These are phyloP conservation scores for Plectranthus barbatus DNA, from an alignment of 257 asterid genomes.

Conservation along the genomic window DNA sequence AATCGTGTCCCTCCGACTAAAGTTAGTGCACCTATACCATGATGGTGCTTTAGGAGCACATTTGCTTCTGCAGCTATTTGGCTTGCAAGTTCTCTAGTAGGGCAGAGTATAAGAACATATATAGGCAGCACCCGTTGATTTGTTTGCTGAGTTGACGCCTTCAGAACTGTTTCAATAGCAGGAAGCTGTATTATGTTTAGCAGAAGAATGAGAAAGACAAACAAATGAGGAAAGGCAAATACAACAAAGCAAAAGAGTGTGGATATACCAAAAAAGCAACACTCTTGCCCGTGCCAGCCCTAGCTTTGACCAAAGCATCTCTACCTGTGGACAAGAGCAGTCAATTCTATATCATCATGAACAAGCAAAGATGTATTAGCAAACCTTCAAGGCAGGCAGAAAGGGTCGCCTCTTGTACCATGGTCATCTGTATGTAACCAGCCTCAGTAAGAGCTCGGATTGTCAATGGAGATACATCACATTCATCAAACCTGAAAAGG, in stretches of 20 bases:
- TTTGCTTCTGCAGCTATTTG: conserved; percentile 90
- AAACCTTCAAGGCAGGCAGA: conserved; percentile 69
- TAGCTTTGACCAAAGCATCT: conserved; percentile 87
- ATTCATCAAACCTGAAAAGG: conserved; percentile 78
- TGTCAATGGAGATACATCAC: conserved; percentile 60
- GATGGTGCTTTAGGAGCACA: conserved; percentile 81
- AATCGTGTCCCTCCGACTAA: conserved; percentile 91
- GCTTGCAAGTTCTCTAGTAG: conserved; percentile 95
- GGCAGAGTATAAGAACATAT: conserved; percentile 73
- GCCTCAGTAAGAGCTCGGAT: conserved; percentile 73
- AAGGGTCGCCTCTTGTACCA: conserved; percentile 85
- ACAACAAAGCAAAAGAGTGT: background rate
- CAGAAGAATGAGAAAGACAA: conserved; percentile 25
- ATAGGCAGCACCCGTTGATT: conserved; percentile 48
- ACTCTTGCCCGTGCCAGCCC: conserved; percentile 95
- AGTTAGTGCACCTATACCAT: conserved; percentile 73
- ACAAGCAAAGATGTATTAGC: conserved; percentile 10
- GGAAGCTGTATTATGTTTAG: conserved; percentile 93
- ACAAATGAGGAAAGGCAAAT: conserved; percentile 4
- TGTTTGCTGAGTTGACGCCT: conserved; percentile 31
- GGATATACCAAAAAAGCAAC: conserved; percentile 77
- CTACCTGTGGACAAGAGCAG: conserved; percentile 38
- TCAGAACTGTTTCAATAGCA: conserved; percentile 98
- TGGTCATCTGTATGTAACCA: conserved; percentile 83
- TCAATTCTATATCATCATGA: conserved; percentile 5